These are phyloP conservation scores for Salix exigua DNA, from an alignment of 345 rosid genomes.

Conservation along the genomic window DNA sequence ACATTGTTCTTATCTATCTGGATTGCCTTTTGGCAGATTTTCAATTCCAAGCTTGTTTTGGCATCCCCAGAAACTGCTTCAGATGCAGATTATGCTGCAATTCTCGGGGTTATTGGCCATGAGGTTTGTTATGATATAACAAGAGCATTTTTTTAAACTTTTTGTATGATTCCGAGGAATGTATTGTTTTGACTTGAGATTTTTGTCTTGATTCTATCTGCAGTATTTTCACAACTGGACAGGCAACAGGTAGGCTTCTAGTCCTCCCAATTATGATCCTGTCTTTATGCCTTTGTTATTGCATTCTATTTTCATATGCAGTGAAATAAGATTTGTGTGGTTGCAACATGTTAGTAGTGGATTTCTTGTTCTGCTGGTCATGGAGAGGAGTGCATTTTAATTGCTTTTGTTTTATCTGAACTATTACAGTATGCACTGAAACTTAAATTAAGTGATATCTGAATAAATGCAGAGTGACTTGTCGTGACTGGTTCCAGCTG, in stretches of 20 bases:
- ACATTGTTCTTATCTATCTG: constrained; percentile 9
- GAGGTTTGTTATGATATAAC: constrained; percentile 54
- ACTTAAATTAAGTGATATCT: constrained; percentile 5
- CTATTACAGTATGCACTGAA: not conserved
- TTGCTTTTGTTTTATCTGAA: not conserved
- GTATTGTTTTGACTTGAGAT: constrained; percentile 20
- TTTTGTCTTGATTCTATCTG: constrained; percentile 28
- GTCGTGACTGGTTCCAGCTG: constrained; percentile 99
- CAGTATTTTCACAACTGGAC: constrained; percentile 99
- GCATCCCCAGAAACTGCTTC: constrained; percentile 98
- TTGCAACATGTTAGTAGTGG: not conserved
- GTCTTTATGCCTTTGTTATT: not conserved
- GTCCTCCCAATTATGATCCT: not conserved
- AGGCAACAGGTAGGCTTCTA: constrained; percentile 77
- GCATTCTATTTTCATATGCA: not conserved
- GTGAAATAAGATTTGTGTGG: not conserved
- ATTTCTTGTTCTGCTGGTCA: not conserved
- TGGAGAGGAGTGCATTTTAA: not conserved
- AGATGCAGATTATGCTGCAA: constrained; percentile 94
- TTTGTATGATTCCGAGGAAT: not conserved
- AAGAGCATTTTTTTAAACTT: not conserved
- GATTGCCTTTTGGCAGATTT: constrained; percentile 56
- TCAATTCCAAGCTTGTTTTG: constrained; percentile 94
- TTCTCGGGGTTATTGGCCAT: constrained; percentile 94
- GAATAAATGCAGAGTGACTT: constrained; percentile 73